Base-by-base conservation (phyloP, 257 asterid species). In the Scutellaria galericulata region DNA sequence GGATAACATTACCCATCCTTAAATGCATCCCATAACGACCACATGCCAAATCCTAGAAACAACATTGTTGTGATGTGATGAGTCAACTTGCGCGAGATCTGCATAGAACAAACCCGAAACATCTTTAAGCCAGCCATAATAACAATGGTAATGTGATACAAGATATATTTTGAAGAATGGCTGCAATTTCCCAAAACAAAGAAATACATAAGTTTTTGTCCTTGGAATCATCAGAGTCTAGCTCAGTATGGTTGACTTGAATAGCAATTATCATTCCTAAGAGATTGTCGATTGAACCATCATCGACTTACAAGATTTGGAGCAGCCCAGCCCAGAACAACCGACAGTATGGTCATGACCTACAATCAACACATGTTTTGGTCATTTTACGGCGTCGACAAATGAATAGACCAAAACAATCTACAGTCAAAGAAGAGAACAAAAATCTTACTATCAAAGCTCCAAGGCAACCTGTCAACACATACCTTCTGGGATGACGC, bases 1-100 rank as follows among this genome's bases (percentile, higher is more conserved):
- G 31, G 55, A 53, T 48, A 66, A 68, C n/a, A 42, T 45, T 84
- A 90, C 96, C 96, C 90, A 14, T 84, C 97, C 12, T 76, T 68
- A 67, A 85, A 90, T 59, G 96, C 98, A 75, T 92, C 98, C 98
- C 98, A 84, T 35, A 92, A 79, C 71, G 98, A 92, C 96, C 98
- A 92, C 45, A 92, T 41, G 62, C 98, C 98, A 71, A 92, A 92
- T 48, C 88, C 96, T 77, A 92, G 74, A 81, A 92, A 89, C 81
- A 88, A 77, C 20, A 89, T 12, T 52, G 96, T 92, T 40, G 96
- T 92, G 67, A 92, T 76, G 68, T 92, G 96, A 86, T 90, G 98
- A 66, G 96, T 87, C 98, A 88, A 90, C 80, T 87, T 80, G 48
- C 96, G 92, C 8, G 98, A 68, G 66, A 92, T 83, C 98, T 92